Base-by-base conservation (phyloP, 2,329 filamentous ascomycete species). In the Bipolaris gigantea region DNA sequence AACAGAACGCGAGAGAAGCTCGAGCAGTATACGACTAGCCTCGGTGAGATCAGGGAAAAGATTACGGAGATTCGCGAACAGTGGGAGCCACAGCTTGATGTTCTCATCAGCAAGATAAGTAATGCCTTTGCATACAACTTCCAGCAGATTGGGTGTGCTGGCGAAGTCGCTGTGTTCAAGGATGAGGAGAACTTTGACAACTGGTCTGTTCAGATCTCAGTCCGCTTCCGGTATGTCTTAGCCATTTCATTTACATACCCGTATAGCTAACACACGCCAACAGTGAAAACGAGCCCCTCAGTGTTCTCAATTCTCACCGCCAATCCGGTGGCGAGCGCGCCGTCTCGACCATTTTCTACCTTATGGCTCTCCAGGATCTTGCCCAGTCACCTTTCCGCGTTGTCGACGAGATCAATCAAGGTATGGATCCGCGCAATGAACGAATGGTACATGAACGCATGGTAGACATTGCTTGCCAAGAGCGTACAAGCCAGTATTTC, bases 341-440 rank as follows among this genome's bases (percentile, higher is more conserved):
- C 21, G 93, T 99, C 19, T 96, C 91, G 19, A 99, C 94, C 13
- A 96, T 97, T 70, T 99, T 97, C 82, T 99, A 95, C 77, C 90
- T 99, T 52, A 97, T 99, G 92, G 91, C 94, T 5, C 84, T 99
- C 23, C 94, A 99, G 74, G 90, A 90, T 45, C 87, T 99, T 67
- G 93, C 94, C 15, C 89, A 92, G 67, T 92, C 92, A 3, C 94
- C 94, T 1, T 99, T 99, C 83, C 91, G 94, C 48, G 93, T 99
- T 45, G 94, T 99, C 55, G 94, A 99, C 76, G 94, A 99, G 78
- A 99, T 99, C 81, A 99, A 99, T 72, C 94, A 99, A 77, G 94
- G 94, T 62, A 99, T 99, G 94, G 94, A 99, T 74, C 94, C 93
- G 39, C 88, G 94, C 67, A 99, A 99, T 76, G 94, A 99, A 77